Conservation (phyloP, 257 asterid species). For the Przewalskia tangutica region DNA sequence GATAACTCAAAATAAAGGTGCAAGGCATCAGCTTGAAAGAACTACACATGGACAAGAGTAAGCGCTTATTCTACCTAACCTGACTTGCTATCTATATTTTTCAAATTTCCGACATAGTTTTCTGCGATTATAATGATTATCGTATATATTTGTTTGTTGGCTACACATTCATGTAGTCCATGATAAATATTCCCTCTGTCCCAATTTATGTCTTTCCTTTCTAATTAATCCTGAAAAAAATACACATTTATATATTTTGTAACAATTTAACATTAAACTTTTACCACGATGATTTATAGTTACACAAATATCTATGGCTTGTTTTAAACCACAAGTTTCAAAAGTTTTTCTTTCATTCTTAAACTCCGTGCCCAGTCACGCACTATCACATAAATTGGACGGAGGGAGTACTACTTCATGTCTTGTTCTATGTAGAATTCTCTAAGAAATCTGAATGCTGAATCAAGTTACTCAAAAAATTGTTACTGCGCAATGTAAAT, state of each 20-base stretch:
- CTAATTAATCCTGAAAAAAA: too few species aligned
- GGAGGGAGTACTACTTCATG: too few species aligned
- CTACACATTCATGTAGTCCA: not conserved
- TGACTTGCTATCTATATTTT: not conserved
- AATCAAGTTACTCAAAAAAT: not conserved
- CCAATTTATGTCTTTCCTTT: too few species aligned
- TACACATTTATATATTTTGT: too few species aligned
- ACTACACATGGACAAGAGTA: slow-evolving; percentile 59
- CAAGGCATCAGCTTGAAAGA: slow-evolving; percentile 6
- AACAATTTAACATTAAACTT: too few species aligned
- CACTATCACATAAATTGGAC: too few species aligned
- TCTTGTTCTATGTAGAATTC: not conserved
- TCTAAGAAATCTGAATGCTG: not conserved
- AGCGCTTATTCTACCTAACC: slow-evolving; percentile 8
- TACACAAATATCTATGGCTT: too few species aligned
- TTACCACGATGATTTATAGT: too few species aligned
- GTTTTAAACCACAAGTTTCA: too few species aligned
- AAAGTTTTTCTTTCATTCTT: too few species aligned
- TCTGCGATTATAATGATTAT: not conserved
- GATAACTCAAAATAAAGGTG: slow-evolving; percentile 5
- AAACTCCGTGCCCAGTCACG: too few species aligned
- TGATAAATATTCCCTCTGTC: not conserved
- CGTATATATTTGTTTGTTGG: not conserved
- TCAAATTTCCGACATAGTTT: not conserved
- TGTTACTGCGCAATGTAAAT: not conserved